Base-by-base conservation (phyloP, 1,284 basidiomycete species). In the Phellopilus nigrolimitatus region DNA sequence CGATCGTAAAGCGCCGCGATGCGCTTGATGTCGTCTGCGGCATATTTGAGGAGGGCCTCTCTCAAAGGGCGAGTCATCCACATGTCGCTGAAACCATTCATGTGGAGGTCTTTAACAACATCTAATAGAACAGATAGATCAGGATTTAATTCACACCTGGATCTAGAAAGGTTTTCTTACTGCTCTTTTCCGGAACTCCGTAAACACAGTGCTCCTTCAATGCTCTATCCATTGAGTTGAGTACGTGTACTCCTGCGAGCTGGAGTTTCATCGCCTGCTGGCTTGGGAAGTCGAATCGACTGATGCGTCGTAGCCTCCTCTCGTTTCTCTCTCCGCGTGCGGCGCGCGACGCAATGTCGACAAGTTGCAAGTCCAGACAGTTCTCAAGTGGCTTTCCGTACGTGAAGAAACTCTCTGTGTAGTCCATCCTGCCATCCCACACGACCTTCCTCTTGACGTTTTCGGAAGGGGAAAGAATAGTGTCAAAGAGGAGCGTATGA, bases 401-500 rank as follows among this genome's bases (percentile, higher is more conserved):
- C 1, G 58, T 54, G 9, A 59, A 51, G 3, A 31, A 57, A 1
- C 75, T 62, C 56, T 74, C 73, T 25, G 70, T 56, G 57, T 59
- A 71, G 57, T 74, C 73, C 61, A 70, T 67, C 1, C 71, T 64
- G 13, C 72, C 73, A 54, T 74, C 72, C 72, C 73, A 74, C 49
- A 71, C 70, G 50, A 75, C 54, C 60, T 75, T 74, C 24, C 64
- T 60, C 37, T 71, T 56, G 1, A 52, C 48, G 17, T 40, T 31
- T n/a, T 28, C 30, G n/a, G 33, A 25, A 9, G 22, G 24, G 5
- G 37, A 34, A n/a, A 49, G 15, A 8, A 49, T 19, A 6, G 59
- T 53, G 17, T 65, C 54, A 30, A 58, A 55, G 41, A 74, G 63
- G 13, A 71, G 56, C 6, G 57, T 55, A 19, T 70, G 56, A 34